Conservation (phyloP, 2,329 filamentous ascomycete genomes). For the Aspergillus neoniger region DNA sequence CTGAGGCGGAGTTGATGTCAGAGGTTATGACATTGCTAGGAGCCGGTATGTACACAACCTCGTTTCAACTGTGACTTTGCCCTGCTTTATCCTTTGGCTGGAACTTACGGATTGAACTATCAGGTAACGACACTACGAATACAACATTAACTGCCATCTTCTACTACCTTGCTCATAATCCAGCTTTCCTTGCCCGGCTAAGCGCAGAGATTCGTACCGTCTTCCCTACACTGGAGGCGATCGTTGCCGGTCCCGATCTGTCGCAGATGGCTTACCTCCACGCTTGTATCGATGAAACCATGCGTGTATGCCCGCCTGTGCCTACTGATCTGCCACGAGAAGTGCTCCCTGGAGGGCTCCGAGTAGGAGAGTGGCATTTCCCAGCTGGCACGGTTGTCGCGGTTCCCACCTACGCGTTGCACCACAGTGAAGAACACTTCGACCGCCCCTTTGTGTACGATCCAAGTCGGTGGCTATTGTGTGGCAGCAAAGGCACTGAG, state of each 20-base stretch:
- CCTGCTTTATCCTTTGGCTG: background rate
- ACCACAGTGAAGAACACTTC: conserved; percentile 4
- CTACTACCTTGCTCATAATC: background rate
- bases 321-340: conserved; percentile 2
- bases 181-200: background rate
- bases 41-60: background rate
- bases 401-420: background rate
- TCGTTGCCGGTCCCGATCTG: background rate
- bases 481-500: background rate
- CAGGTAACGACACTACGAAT: background rate
- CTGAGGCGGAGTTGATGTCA: background rate
- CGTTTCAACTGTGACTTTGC: background rate
- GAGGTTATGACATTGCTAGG: background rate
- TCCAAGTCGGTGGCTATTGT: conserved; percentile 3
- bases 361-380: background rate
- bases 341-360: conserved; percentile 4
- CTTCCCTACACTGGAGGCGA: background rate
- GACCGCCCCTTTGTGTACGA: conserved; percentile 1
- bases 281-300: conserved; percentile 2
- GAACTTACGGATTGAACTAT: background rate
- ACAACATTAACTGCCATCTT: background rate
- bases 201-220: background rate
- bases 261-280: background rate
- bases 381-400: background rate
- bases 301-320: conserved; percentile 1